Conservation (phyloP, 1,139 yeast genomes). For the Eremothecium gossypii region DNA sequence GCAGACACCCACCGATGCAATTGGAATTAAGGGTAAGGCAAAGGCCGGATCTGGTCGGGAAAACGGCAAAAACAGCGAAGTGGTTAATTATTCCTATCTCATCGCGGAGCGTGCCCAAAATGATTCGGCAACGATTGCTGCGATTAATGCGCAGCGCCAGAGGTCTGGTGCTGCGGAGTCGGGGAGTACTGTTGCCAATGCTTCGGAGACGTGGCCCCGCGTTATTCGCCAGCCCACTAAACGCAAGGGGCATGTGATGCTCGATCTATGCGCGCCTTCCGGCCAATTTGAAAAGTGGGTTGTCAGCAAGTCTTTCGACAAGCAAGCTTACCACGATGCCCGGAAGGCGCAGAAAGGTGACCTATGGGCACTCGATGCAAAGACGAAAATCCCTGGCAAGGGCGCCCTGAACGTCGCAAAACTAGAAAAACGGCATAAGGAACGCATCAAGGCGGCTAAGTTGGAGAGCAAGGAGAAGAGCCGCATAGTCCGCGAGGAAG, state of each 20-base stretch:
- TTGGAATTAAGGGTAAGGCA: constrained; percentile 38
- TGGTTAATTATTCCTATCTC: constrained; percentile 67
- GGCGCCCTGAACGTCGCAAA: constrained; percentile 25
- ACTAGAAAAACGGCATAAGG: constrained; percentile 25
- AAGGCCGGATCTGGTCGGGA: constrained; percentile 64
- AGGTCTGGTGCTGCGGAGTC: constrained; percentile 14
- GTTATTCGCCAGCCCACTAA: constrained; percentile 65
- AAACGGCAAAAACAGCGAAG: constrained; percentile 62
- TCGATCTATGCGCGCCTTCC: constrained; percentile 71
- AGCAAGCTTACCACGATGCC: constrained; percentile 79
- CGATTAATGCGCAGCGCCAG: constrained; percentile 25
- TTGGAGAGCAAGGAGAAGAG: constrained; percentile 15
- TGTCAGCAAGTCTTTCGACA: constrained; percentile 69
- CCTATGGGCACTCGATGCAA: constrained; percentile 76
- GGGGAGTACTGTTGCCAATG: constrained; percentile 25
- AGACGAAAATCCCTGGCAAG: constrained; percentile 39
- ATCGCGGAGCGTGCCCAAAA: constrained; percentile 51
- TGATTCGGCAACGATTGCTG: constrained; percentile 24
- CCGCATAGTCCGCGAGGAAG: constrained; percentile 14
- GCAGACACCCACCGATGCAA: constrained; percentile 50
- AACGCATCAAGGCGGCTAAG: constrained; percentile 21
- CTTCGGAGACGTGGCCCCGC: constrained; percentile 57
- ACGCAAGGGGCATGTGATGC: constrained; percentile 70
- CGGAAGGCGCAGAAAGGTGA: constrained; percentile 82
- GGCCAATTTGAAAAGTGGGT: constrained; percentile 84